phyloP scores from a whole-genome alignment of 148 eudicot genomes.

The Rhododendron williamsianum region DNA sequence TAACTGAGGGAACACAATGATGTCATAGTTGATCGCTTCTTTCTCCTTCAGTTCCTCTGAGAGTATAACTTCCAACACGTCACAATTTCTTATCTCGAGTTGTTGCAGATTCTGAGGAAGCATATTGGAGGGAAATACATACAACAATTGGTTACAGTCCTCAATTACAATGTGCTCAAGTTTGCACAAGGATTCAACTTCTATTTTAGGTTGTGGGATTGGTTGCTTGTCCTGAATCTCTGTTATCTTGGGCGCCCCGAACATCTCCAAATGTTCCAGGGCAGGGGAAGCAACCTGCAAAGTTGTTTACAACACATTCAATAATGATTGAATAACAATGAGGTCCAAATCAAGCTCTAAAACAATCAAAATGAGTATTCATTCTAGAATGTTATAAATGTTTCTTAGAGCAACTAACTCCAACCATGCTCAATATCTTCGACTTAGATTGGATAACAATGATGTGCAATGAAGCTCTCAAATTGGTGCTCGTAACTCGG shows the following conservation, averaged over 20 bases:
- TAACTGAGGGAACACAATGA: not conserved
- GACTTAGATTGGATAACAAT: no score
- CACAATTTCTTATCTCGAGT: accelerated
- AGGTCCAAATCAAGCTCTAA: not conserved
- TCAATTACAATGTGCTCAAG: accelerated
- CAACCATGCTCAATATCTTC: no score
- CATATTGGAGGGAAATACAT: not conserved
- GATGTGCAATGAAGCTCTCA: no score
- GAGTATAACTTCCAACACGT: not conserved
- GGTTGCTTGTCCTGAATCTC: not conserved
- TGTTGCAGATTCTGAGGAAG: not conserved
- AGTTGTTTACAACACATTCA: not conserved
- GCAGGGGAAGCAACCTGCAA: not conserved
- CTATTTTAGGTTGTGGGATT: not conserved
- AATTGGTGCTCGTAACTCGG: no score
- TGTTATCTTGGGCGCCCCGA: no score
- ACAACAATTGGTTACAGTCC: not conserved
- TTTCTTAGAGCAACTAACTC: no score
- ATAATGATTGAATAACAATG: not conserved
- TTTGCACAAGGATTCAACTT: not conserved
- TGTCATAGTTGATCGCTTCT: not conserved
- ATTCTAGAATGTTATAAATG: no score
- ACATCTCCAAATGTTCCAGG: not conserved
- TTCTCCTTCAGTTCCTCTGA: not conserved
- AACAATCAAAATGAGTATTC: no score